Percentiles rank a stretch among this genome's conserved stretches.
These are phyloP conservation scores for Scedosporium aurantiacum DNA, from an alignment of 2,329 filamentous ascomycete genomes.

Conservation along the genomic window DNA sequence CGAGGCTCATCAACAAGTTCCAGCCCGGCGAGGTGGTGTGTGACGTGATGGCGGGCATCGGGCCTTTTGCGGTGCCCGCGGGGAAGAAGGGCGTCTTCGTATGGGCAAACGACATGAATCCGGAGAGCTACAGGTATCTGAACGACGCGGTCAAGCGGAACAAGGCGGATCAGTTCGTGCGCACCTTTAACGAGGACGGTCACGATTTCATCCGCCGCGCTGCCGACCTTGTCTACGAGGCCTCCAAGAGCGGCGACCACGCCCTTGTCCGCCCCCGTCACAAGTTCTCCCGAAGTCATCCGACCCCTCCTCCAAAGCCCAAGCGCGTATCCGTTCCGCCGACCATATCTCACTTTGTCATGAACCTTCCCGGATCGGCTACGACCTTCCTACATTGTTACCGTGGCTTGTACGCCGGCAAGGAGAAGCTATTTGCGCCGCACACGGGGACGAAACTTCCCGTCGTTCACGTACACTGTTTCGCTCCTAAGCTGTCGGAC, in stretches of 20 bases:
- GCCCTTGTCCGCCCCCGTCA: slow-evolving; percentile 35
- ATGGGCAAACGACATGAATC: slow-evolving; percentile 95
- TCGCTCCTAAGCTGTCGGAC: slow-evolving; percentile 68
- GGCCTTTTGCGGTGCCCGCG: slow-evolving; percentile 86
- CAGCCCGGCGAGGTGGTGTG: slow-evolving; percentile 77
- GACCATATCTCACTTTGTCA: slow-evolving; percentile 85
- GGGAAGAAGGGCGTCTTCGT: slow-evolving; percentile 86
- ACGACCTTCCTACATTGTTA: slow-evolving; percentile 62
- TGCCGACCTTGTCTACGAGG: slow-evolving; percentile 46
- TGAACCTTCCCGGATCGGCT: slow-evolving; percentile 91
- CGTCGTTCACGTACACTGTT: slow-evolving; percentile 89
- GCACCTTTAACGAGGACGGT: slow-evolving; percentile 72
- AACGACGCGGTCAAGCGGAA: slow-evolving; percentile 61
- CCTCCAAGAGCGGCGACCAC: slow-evolving; percentile 39
- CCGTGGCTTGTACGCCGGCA: slow-evolving; percentile 62
- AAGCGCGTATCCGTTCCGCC: slow-evolving; percentile 48
- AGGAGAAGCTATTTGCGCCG: slow-evolving; percentile 54
- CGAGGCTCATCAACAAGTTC: slow-evolving; percentile 66
- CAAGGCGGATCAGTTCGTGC: slow-evolving; percentile 68
- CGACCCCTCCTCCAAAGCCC: slow-evolving; percentile 21
- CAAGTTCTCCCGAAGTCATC: slow-evolving; percentile 28
- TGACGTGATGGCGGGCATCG: slow-evolving; percentile 96
- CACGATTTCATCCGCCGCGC: slow-evolving; percentile 66
- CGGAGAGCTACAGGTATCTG: slow-evolving; percentile 69
- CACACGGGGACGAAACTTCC: slow-evolving; percentile 54